Base-by-base conservation (phyloP, 148 eudicot genomes). In the Vaccinium corymbosum region DNA sequence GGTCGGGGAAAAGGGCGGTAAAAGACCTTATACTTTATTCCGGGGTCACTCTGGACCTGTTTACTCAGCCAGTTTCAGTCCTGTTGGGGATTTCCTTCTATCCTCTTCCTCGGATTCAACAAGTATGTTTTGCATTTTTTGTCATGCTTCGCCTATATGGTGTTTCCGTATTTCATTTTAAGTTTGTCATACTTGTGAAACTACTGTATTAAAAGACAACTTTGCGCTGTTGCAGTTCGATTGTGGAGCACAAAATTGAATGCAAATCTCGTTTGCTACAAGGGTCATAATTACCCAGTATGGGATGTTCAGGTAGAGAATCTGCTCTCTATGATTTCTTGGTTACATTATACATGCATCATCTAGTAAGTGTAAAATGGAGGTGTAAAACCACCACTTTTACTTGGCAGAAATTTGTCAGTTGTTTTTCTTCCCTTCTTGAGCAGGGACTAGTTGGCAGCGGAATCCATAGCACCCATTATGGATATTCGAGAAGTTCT, bases 221-320 rank as follows among this genome's bases (percentile, higher is more conserved):
- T 20, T 7, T 78, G 20, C 17, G 85, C 66, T 62, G 76, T 81
- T 92, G 94, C 95, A 96, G 99, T 97, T 61, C 88, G 99, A 83
- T 84, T 97, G 80, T 97, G 99, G 99, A 95, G 98, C 92, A 92
- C 96, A 70, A 95, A 94, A 66, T 87, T 95, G 62, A 93, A 94
- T 90, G 99, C 99, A 27, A 97, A 97, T 90, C 94, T 97, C 76
- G 98, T 95, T 79, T 97, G 98, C 93, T 97, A 97, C 96, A 97
- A 95, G 91, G 99, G 99, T 89, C 99, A 97, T 83, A 97, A 97
- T 87, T 97, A 93, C 81, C 98, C 99, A 82, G 98, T 97, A 66
- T 97, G 99, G 99, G 99, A 97, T 92, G 99, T 97, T 62, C 93
- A 94, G 97, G 99, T 96, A 91, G 74, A 85, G 32, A 79, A 48